Evolutionary conservation across 208 protist genomes (phyloP).

Genomic region (Leishmania tarentolae): DNA sequence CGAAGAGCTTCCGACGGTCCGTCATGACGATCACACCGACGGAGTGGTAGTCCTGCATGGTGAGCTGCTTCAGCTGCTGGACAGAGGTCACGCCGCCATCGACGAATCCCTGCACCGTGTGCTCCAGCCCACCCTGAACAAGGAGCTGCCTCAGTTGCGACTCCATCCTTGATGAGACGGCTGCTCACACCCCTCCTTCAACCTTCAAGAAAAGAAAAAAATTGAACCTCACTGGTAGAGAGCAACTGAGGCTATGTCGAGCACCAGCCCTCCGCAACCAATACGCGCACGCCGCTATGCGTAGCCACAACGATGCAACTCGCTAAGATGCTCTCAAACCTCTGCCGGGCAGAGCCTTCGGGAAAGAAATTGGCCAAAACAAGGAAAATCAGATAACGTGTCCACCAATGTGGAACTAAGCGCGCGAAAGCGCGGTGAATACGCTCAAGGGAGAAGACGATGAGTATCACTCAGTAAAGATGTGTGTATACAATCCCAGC

Average conservation of each 20-base stretch:
- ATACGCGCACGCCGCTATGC: neutral
- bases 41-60: conserved; percentile 91
- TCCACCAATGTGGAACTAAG: neutral
- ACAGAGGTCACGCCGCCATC: conserved; percentile 74
- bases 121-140: conserved; percentile 72
- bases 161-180: conserved; percentile 52
- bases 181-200: neutral
- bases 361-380: neutral
- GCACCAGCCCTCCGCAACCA: neutral
- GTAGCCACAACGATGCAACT: neutral
- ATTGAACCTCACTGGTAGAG: neutral
- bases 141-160: conserved; percentile 78
- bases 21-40: conserved; percentile 91
- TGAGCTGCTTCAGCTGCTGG: conserved; percentile 84
- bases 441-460: conserved; percentile 1
- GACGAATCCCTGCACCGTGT: conserved; percentile 83
- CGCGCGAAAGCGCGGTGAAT: neutral
- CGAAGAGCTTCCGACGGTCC: conserved; percentile 92
- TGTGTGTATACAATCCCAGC: neutral
- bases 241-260: neutral
- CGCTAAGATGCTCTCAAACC: neutral
- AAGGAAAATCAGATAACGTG: neutral
- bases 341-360: neutral
- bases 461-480: neutral
- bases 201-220: conserved; percentile 5